Conservation (phyloP, 108 stramenopile genomes). For the Nitzschia putrida region DNA sequence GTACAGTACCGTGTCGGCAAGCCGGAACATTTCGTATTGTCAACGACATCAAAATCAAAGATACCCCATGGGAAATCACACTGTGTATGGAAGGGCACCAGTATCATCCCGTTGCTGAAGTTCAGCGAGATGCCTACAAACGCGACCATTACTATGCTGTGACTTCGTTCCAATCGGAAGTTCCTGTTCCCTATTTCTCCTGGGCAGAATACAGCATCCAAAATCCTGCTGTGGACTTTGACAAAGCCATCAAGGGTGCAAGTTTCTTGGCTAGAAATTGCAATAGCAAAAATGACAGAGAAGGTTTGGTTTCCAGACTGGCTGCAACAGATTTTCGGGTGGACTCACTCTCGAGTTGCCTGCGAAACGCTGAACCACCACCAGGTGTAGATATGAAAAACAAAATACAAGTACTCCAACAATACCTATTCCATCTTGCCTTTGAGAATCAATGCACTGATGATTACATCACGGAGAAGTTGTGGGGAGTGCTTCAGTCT, state of each 20-base stretch:
- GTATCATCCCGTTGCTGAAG: slow-evolving; percentile 31
- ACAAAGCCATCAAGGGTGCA: slow-evolving; percentile 61
- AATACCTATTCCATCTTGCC: slow-evolving; percentile 67
- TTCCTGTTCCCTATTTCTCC: slow-evolving; percentile 69
- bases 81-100: slow-evolving; percentile 27
- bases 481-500: slow-evolving; percentile 59
- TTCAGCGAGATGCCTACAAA: slow-evolving; percentile 19
- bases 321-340: slow-evolving; percentile 45
- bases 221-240: slow-evolving; percentile 47
- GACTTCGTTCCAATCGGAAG: slow-evolving; percentile 66
- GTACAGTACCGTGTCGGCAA: slow-evolving; percentile 41
- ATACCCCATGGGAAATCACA: slow-evolving; percentile 47
- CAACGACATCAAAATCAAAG: slow-evolving; percentile 25
- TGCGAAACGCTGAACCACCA: slow-evolving; percentile 63
- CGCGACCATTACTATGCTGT: slow-evolving; percentile 57
- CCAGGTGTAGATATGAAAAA: slow-evolving; percentile 39
- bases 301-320: slow-evolving; percentile 50
- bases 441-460: slow-evolving; percentile 36
- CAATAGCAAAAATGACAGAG: slow-evolving; percentile 53
- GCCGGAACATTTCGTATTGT: slow-evolving; percentile 9
- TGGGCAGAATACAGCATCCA: slow-evolving; percentile 52
- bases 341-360: slow-evolving; percentile 58
- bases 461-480: slow-evolving; percentile 80
- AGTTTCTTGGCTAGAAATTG: slow-evolving; percentile 73
- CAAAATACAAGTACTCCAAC: slow-evolving; percentile 42